phyloP scores from a whole-genome alignment of 805 yeast genomes.

The Pichia californica region DNA sequence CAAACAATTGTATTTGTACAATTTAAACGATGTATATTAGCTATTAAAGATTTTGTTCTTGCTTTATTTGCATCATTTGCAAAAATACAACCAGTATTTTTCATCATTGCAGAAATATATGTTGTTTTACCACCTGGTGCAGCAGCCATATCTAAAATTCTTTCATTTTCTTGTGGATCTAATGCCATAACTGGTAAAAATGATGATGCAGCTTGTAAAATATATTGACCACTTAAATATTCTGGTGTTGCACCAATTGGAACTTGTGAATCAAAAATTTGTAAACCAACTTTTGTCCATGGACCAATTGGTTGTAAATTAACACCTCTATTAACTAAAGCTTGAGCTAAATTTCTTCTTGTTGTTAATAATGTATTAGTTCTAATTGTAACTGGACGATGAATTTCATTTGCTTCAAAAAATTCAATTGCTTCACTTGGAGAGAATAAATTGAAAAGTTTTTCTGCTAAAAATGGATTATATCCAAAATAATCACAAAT shows the following conservation, averaged over 20 bases:
- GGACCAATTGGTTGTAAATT: constrained; percentile 94
- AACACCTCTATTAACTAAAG: constrained; percentile 92
- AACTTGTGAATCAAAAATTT: constrained; percentile 96
- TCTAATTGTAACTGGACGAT: constrained; percentile 94
- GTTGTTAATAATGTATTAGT: constrained; percentile 94
- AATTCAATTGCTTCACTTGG: constrained; percentile 97
- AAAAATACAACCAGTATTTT: constrained; percentile 93
- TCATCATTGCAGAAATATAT: constrained; percentile 91
- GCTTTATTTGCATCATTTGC: constrained; percentile 97
- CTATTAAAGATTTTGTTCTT: constrained; percentile 92
- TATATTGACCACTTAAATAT: constrained; percentile 95
- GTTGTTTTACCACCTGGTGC: constrained; percentile 99
- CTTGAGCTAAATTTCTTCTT: constrained; percentile 93
- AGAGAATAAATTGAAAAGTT: constrained; percentile 82
- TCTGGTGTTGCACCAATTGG: constrained; percentile 99
- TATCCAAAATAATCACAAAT: constrained; percentile 93
- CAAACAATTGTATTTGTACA: constrained; percentile 95
- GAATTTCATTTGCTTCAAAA: constrained; percentile 96
- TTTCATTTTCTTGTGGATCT: constrained; percentile 94
- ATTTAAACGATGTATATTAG: constrained; percentile 94
- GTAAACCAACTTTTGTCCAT: constrained; percentile 98
- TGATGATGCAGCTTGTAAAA: constrained; percentile 96
- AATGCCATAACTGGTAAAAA: constrained; percentile 97
- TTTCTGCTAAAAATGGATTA: constrained; percentile 86
- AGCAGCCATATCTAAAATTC: constrained; percentile 97